Percentiles rank a stretch among this genome's conserved stretches.
Conservation (phyloP, 306 rosid species). For the Canavalia gladiata region DNA sequence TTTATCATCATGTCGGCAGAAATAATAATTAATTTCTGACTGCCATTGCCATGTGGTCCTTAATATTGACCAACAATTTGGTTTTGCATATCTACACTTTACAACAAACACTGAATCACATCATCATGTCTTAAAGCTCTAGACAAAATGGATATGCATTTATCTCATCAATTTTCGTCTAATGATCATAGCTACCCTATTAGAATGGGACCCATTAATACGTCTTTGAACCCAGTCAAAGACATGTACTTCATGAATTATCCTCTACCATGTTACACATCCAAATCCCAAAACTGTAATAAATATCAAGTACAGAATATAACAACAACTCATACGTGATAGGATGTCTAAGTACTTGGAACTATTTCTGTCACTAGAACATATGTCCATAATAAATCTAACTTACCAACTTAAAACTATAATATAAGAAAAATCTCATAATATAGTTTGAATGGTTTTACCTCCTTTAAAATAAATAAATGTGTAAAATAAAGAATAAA, state of each 20-base stretch:
- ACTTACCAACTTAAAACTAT: conserved; percentile 1
- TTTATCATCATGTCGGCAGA: conserved; percentile 58
- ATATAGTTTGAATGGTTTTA: neutral
- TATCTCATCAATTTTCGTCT: conserved; percentile 47
- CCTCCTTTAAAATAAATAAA: too few relatives aligned
- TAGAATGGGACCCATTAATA: conserved; percentile 21
- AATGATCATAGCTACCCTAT: conserved; percentile 25
- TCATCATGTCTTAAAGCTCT: conserved; percentile 44
- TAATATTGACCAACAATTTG: conserved; percentile 44
- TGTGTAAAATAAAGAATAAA: too few relatives aligned
- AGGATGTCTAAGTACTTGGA: conserved; percentile 27
- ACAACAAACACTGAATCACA: conserved; percentile 42
- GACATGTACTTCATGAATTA: conserved; percentile 29
- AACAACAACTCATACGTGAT: conserved; percentile 27
- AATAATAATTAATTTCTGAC: conserved; percentile 53
- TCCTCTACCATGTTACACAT: conserved; percentile 39
- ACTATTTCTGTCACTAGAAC: conserved; percentile 1
- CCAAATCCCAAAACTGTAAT: conserved; percentile 32
- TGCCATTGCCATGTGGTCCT: conserved; percentile 49
- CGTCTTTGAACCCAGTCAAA: conserved; percentile 41
- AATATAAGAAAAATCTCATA: neutral
- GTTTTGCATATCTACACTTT: conserved; percentile 36
- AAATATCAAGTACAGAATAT: conserved; percentile 34
- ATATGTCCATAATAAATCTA: neutral
- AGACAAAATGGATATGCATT: conserved; percentile 48